Evolutionary conservation across 176 grass and related monocot genomes (phyloP).

Genomic region (Luzula sylvatica): DNA sequence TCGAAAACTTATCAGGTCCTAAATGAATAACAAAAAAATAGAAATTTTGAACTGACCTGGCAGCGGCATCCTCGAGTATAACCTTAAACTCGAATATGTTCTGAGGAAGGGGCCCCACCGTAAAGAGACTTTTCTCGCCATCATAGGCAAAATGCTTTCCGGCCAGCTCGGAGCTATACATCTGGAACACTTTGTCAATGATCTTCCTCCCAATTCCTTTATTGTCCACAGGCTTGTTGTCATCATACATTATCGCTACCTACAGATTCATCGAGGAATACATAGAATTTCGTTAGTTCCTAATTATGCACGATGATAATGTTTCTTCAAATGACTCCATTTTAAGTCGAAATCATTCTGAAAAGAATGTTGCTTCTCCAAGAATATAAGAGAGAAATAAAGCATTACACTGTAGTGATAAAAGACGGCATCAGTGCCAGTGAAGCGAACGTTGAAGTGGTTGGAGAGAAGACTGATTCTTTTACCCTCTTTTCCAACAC

Average conservation of each 20-base stretch:
- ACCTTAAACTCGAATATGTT: constrained; percentile 75
- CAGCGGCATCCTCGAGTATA: constrained; percentile 64
- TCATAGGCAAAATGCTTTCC: constrained; percentile 85
- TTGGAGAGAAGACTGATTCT: constrained; percentile 42
- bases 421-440: constrained; percentile 37
- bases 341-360: no score
- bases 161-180: constrained; percentile 64
- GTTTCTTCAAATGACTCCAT: no score
- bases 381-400: constrained; percentile 7
- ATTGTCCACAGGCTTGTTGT: constrained; percentile 46
- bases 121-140: constrained; percentile 85
- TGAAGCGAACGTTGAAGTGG: constrained; percentile 55
- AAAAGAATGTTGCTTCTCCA: background rate
- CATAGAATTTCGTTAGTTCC: no score
- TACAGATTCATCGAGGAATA: constrained; percentile 12
- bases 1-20: no score
- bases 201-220: constrained; percentile 61
- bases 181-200: constrained; percentile 63
- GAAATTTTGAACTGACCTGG: constrained; percentile 34
- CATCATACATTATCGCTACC: constrained; percentile 65
- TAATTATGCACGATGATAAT: no score
- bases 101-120: constrained; percentile 66
- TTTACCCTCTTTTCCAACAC: constrained; percentile 42
- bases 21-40: background rate
- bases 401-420: constrained; percentile 67